Base-by-base conservation (phyloP, 495 filamentous ascomycete genomes). In the Astrocystis sublimbata region DNA sequence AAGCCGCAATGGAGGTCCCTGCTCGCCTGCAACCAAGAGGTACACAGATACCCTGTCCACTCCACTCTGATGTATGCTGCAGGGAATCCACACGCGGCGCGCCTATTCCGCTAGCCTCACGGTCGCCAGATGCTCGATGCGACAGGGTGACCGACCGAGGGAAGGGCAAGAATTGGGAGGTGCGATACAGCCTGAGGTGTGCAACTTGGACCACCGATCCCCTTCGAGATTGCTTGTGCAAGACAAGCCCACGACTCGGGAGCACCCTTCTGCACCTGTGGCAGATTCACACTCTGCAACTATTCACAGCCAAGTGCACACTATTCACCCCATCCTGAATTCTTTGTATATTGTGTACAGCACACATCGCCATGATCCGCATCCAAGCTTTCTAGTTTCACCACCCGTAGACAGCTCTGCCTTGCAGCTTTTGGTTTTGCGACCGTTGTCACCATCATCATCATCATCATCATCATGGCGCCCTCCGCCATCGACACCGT, bases 401-500 rank as follows among this genome's bases (percentile, higher is more conserved):
- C 38, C 12, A 58, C 7, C 17, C 15, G 15, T 62, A 33, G 12
- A 23, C 13, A 68, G 24, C 47, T 41, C 38, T 24, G n/a, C 47
- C 28, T n/a, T n/a, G n/a, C n/a, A n/a, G n/a, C n/a, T n/a, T n/a
- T n/a, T n/a, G n/a, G n/a, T n/a, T n/a, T n/a, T n/a, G n/a, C n/a
- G n/a, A 17, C 8, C 28, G 19, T 7, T 13, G 6, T 12, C 40
- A 17, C 24, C 9, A 12, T n/a, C 43, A 8, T 10, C 24, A 33
- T 42, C 28, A 13, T 31, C 4, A 38, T 15, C 26, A 33, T 58
- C 46, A 55, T 58, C 36, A 82, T 82, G 79, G 76, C 79, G 45
- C 78, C 78, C 12, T 79, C 78, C 21, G 76, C 75, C 2, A 66
- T 75, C 40, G 77, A 76, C 36, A 68, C 73, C 19, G 35, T 43